Percentiles rank a stretch among this genome's conserved stretches.
Evolutionary conservation across 192 early-diverging fungal species (phyloP).

Genomic region (Backusella macrospora): DNA sequence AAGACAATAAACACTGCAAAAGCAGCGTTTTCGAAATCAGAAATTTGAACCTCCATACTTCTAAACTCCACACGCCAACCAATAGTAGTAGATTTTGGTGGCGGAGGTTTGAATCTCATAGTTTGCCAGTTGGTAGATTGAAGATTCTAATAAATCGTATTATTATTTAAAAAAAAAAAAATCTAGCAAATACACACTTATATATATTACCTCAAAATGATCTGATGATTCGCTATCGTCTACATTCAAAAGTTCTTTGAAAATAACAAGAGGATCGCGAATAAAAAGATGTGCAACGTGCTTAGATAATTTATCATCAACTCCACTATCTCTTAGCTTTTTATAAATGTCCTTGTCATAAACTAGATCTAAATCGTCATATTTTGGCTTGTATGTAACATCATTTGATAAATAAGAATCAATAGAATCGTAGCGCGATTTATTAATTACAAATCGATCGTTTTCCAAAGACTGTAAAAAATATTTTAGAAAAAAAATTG

Average conservation of each 20-base stretch:
- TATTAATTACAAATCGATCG: constrained; percentile 82
- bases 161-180: background rate
- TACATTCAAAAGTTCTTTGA: constrained; percentile 84
- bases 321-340: constrained; percentile 70
- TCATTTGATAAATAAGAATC: constrained; percentile 83
- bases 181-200: background rate
- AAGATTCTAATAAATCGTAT: constrained; percentile 62
- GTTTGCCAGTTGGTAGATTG: constrained; percentile 99
- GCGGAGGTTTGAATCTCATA: constrained; percentile 97
- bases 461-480: constrained; percentile 64
- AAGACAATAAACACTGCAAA: constrained; percentile 94
- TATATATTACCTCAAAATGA: constrained; percentile 86
- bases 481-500: background rate
- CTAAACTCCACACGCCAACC: constrained; percentile 99
- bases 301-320: constrained; percentile 87
- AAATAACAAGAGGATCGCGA: constrained; percentile 96
- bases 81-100: constrained; percentile 79
- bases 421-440: constrained; percentile 96
- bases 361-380: constrained; percentile 89
- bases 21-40: constrained; percentile 97
- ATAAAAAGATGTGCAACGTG: constrained; percentile 98
- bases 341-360: constrained; percentile 81
- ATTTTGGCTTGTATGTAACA: constrained; percentile 76
- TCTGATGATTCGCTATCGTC: constrained; percentile 86
- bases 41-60: constrained; percentile 94